Evolutionary conservation across 1,139 yeast genomes (phyloP).

Genomic region (Saccharomyces pastorianus): DNA sequence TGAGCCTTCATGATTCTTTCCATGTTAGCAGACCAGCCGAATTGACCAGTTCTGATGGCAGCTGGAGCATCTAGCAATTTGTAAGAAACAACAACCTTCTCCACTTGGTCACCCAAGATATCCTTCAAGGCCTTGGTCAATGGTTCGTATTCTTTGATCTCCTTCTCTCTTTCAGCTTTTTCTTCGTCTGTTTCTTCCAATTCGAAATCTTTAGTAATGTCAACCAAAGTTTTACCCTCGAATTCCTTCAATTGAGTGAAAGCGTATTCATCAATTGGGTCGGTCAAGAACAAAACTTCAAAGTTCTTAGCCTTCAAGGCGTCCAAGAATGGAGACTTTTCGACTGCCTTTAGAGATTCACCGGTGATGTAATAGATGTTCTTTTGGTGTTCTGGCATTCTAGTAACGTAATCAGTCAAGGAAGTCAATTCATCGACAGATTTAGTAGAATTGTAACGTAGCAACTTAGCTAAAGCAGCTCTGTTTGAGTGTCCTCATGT

Average conservation of each 20-base stretch:
- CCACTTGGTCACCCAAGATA: conserved; percentile 95
- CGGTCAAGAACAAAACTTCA: conserved; percentile 95
- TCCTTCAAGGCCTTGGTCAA: conserved; percentile 95
- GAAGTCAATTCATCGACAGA: conserved; percentile 91
- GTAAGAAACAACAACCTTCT: conserved; percentile 97
- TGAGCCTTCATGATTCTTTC: conserved; percentile 99
- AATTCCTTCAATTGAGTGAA: conserved; percentile 98
- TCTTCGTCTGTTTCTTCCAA: conserved; percentile 98
- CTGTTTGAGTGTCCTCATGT: conserved; percentile 98
- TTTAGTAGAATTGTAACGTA: conserved; percentile 96
- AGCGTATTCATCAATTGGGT: conserved; percentile 99
- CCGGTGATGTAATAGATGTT: conserved; percentile 98
- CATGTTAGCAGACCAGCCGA: conserved; percentile 99
- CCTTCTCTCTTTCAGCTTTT: conserved; percentile 88
- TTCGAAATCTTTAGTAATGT: conserved; percentile 98
- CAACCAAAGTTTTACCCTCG: conserved; percentile 98
- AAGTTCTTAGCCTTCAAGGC: conserved; percentile 97
- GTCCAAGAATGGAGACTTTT: conserved; percentile 98
- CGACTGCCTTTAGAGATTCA: conserved; percentile 95
- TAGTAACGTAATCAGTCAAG: conserved; percentile 91
- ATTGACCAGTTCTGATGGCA: conserved; percentile 99
- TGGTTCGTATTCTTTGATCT: conserved; percentile 83
- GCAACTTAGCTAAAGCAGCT: conserved; percentile 85
- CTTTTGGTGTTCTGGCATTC: conserved; percentile 99
- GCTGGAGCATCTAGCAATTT: conserved; percentile 98